phyloP scores from a whole-genome alignment of 2,329 filamentous ascomycete species.

The Aulographum hederae region DNA sequence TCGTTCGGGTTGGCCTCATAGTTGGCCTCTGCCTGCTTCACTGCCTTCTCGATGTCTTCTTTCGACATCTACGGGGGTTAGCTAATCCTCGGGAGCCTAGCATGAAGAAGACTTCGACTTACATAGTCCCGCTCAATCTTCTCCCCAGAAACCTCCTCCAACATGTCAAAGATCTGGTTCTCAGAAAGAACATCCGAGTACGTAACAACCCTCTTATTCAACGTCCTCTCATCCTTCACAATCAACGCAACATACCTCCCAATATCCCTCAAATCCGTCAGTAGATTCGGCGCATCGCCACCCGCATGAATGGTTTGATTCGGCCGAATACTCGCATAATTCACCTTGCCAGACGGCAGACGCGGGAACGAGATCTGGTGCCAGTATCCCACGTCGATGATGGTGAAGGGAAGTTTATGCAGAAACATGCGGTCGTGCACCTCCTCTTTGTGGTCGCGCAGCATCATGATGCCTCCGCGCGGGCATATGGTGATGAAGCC shows the following conservation, averaged over 20 bases:
- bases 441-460: conserved; percentile 25
- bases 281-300: conserved; percentile 23
- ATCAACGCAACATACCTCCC: conserved; percentile 33
- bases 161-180: conserved; percentile 26
- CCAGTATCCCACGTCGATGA: conserved; percentile 42
- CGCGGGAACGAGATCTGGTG: conserved; percentile 29
- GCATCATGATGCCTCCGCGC: conserved; percentile 4
- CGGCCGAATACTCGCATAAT: conserved; percentile 21
- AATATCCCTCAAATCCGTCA: conserved; percentile 35
- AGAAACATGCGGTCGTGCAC: conserved; percentile 31
- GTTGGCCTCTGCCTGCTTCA: conserved; percentile 16
- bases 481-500: conserved; percentile 6
- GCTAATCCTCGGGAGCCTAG: neutral
- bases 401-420: conserved; percentile 32
- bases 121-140: conserved; percentile 22
- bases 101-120: conserved; percentile 7
- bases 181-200: conserved; percentile 28
- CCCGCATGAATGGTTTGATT: conserved; percentile 24
- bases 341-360: conserved; percentile 27
- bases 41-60: conserved; percentile 16
- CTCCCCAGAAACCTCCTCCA: conserved; percentile 32
- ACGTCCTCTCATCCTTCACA: conserved; percentile 31
- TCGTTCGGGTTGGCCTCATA: conserved; percentile 20
- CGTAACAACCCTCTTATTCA: conserved; percentile 33
- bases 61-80: conserved; percentile 12